These are phyloP conservation scores for Cynanchum wilfordii DNA, from an alignment of 257 asterid genomes.

Conservation along the genomic window DNA sequence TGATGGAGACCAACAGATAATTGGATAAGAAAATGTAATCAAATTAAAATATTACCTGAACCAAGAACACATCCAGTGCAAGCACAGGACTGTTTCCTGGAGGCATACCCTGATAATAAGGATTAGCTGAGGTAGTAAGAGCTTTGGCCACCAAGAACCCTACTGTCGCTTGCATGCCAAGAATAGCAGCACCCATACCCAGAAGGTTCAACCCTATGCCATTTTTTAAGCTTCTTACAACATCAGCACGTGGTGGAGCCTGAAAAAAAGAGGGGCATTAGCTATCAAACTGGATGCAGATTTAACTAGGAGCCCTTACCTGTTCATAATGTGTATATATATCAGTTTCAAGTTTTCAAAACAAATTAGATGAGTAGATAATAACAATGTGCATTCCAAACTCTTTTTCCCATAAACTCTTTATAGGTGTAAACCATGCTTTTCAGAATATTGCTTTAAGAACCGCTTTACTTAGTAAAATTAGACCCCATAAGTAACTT, in stretches of 20 bases:
- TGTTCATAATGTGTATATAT: neutral
- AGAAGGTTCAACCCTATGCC: conserved; percentile 72
- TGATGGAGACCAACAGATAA: neutral
- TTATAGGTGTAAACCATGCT: neutral
- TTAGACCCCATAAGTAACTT: neutral
- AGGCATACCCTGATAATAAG: conserved; percentile 69
- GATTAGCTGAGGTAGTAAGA: conserved; percentile 83
- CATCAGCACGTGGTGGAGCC: conserved; percentile 99
- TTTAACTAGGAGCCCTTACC: neutral
- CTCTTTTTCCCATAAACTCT: neutral
- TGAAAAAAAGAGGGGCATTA: conserved; percentile 29
- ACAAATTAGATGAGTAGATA: neutral
- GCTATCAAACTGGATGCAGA: neutral
- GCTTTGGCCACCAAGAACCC: conserved; percentile 97
- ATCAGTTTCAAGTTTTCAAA: neutral
- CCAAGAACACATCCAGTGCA: conserved; percentile 92
- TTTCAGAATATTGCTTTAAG: neutral
- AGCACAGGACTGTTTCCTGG: conserved; percentile 83
- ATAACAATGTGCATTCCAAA: neutral
- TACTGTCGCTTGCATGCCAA: conserved; percentile 95
- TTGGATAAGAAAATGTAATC: neutral
- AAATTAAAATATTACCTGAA: conserved; percentile 63
- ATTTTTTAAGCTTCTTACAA: conserved; percentile 73
- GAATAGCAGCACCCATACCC: conserved; percentile 93
- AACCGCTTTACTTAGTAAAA: neutral